Conservation (phyloP, 805 yeast species). For the Ogataea ganodermae region DNA sequence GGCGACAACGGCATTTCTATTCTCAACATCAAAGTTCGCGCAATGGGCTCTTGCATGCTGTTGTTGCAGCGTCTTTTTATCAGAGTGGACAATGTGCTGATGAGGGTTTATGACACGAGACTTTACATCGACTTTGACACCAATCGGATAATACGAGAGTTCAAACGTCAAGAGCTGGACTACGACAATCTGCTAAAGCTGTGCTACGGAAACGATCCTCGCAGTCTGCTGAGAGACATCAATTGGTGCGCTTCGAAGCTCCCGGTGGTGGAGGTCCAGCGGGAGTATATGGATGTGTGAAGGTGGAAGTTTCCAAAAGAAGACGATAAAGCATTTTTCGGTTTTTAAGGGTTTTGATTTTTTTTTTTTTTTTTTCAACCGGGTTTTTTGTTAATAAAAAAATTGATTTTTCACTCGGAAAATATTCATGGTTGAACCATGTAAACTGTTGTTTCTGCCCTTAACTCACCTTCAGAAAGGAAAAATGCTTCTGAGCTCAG, state of each 20-base stretch:
- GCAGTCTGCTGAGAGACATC: constrained; percentile 71
- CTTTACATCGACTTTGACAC: constrained; percentile 75
- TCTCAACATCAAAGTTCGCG: constrained; percentile 76
- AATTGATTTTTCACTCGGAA: too few relatives aligned
- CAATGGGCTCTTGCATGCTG: constrained; percentile 80
- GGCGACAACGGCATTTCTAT: constrained; percentile 94
- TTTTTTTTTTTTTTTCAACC: background rate
- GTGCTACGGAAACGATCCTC: constrained; percentile 61
- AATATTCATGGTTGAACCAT: too few relatives aligned
- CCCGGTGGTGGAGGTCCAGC: constrained; percentile 25
- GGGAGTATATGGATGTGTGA: constrained; percentile 26
- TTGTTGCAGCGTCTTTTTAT: constrained; percentile 76
- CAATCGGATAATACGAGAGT: constrained; percentile 69
- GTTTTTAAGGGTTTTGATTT: background rate
- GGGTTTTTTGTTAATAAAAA: too few relatives aligned
- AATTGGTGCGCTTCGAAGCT: constrained; percentile 72
- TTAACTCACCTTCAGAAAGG: too few relatives aligned
- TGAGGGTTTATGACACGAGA: constrained; percentile 83
- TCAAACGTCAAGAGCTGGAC: constrained; percentile 64
- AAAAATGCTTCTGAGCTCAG: background rate
- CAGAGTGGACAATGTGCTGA: constrained; percentile 86
- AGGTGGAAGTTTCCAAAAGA: background rate
- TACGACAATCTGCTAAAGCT: constrained; percentile 48
- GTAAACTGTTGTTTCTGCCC: too few relatives aligned
- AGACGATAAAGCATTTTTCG: background rate